Conservation (phyloP, 2,329 filamentous ascomycete species). For the Daldinia sp. region DNA sequence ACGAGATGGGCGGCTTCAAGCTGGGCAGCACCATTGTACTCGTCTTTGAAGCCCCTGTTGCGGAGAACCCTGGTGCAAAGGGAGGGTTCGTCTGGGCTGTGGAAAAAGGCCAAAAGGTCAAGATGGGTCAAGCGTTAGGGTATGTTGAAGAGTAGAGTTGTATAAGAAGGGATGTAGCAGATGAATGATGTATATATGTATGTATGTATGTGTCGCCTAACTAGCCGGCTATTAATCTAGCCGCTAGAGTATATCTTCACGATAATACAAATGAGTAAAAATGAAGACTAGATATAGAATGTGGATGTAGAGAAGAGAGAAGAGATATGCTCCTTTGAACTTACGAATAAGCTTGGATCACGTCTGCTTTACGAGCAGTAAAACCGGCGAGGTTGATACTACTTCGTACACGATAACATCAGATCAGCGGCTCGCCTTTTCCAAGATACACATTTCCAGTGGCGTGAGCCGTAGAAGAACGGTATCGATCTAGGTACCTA, state of each 20-base stretch:
- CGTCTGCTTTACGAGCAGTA: neutral
- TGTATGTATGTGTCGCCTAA: conserved; percentile 11
- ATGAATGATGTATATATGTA: conserved; percentile 8
- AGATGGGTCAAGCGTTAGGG: conserved; percentile 89
- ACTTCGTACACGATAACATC: neutral
- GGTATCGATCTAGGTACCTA: neutral
- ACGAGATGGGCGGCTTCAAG: conserved; percentile 99
- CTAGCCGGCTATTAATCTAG: neutral
- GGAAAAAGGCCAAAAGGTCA: conserved; percentile 86
- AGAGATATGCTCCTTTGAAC: neutral
- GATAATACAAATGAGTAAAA: conserved; percentile 7
- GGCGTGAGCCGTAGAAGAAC: neutral
- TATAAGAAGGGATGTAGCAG: too few relatives aligned
- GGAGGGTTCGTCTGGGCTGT: conserved; percentile 88
- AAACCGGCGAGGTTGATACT: neutral
- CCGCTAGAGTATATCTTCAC: neutral
- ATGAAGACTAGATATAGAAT: neutral
- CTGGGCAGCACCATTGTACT: conserved; percentile 94
- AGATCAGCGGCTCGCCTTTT: neutral
- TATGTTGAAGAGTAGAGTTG: conserved; percentile 63
- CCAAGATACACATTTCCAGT: neutral
- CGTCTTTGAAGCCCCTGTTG: conserved; percentile 92
- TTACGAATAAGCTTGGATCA: neutral
- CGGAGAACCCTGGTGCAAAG: conserved; percentile 68
- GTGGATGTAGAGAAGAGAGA: neutral